A percentile compares a stretch with the other conserved stretches of the same genome.
phyloP scores from a whole-genome alignment of 257 asterid species.

The Nicotiana benthamiana region DNA sequence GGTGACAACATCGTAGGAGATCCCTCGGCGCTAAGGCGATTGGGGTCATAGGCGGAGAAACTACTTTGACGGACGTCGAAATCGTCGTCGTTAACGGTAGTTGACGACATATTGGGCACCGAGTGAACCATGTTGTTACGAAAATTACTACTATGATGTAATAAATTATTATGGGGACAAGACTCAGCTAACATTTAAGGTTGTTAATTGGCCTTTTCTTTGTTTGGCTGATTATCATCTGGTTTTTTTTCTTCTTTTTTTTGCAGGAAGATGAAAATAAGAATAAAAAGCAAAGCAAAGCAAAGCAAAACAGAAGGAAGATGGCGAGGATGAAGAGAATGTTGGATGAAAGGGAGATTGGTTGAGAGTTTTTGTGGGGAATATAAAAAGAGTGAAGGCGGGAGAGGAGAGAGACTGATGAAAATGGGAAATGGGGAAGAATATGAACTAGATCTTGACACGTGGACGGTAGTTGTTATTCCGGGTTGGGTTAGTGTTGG shows the following conservation, averaged over 20 bases:
- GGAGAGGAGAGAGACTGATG: constrained; percentile 15
- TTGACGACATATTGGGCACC: constrained; percentile 32
- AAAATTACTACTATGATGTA: neutral
- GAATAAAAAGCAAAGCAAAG: neutral
- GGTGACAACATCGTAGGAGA: constrained; percentile 82
- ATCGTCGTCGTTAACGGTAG: constrained; percentile 12
- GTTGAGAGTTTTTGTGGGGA: constrained; percentile 48
- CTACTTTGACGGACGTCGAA: constrained; percentile 36
- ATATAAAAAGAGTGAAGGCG: constrained; percentile 18
- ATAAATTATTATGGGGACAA: neutral
- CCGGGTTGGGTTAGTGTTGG: neutral
- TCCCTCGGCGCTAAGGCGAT: constrained; percentile 42
- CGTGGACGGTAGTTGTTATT: neutral
- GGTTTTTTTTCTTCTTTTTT: neutral
- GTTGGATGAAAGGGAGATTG: constrained; percentile 17
- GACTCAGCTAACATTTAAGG: neutral
- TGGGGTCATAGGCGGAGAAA: constrained; percentile 40
- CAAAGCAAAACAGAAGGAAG: constrained; percentile 4
- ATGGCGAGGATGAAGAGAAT: neutral
- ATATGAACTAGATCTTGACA: constrained; percentile 3
- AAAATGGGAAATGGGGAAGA: neutral
- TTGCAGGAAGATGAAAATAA: neutral
- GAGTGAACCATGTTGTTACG: constrained; percentile 24
- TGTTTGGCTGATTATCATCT: neutral
- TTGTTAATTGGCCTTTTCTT: neutral